Evolutionary conservation across 768 basidiomycete genomes (phyloP).

Genomic region (Rhodotorula kratochvilovae): DNA sequence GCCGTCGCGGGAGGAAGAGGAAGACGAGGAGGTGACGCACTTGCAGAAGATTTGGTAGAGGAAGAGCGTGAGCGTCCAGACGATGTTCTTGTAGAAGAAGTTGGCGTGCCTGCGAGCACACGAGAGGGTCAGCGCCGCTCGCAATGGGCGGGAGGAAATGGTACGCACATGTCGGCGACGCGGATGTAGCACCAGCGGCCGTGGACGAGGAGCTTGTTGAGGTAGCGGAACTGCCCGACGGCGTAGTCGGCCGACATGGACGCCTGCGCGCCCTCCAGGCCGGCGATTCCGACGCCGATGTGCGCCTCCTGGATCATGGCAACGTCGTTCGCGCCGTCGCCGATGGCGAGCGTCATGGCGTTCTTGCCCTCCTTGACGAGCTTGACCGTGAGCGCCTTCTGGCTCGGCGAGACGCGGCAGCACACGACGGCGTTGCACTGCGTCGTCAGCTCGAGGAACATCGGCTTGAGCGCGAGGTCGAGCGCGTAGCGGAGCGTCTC

Average conservation of each 20-base stretch:
- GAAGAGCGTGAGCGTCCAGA: slow-evolving; percentile 90
- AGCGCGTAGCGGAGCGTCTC: slow-evolving; percentile 82
- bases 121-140: background rate
- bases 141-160: background rate
- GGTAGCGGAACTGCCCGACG: slow-evolving; percentile 88
- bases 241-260: slow-evolving; percentile 99
- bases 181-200: slow-evolving; percentile 97
- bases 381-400: slow-evolving; percentile 95
- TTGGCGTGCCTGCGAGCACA: slow-evolving; percentile 63
- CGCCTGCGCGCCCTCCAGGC: slow-evolving; percentile 93
- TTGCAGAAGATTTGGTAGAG: slow-evolving; percentile 88
- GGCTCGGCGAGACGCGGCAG: slow-evolving; percentile 93
- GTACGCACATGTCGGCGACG: slow-evolving; percentile 72
- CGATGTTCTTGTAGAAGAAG: slow-evolving; percentile 92
- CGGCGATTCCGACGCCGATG: slow-evolving; percentile 87
- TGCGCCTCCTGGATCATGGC: slow-evolving; percentile 99
- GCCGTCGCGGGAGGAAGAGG: too few species aligned
- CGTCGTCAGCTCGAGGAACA: slow-evolving; percentile 87
- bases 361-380: slow-evolving; percentile 91
- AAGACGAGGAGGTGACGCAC: slow-evolving; percentile 50
- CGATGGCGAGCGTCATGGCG: slow-evolving; percentile 94
- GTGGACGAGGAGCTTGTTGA: slow-evolving; percentile 88
- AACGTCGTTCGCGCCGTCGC: slow-evolving; percentile 93
- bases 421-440: slow-evolving; percentile 98
- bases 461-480: slow-evolving; percentile 65